Base-by-base conservation (phyloP, 2,329 filamentous ascomycete species). In the Drechslerella coelobrocha region DNA sequence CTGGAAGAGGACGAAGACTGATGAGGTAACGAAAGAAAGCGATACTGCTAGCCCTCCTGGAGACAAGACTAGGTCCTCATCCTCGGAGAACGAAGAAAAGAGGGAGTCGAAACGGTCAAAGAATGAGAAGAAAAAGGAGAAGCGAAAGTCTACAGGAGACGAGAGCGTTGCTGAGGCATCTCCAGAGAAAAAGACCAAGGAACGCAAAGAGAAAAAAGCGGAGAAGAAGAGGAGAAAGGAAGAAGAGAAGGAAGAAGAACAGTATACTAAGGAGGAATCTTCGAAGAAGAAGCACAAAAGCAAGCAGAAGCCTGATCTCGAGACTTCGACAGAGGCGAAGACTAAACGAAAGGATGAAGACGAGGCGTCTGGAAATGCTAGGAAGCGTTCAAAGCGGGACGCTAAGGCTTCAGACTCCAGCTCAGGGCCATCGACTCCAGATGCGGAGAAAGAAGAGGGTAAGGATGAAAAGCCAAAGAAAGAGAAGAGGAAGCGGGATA, bases 231-330 rank as follows among this genome's bases (percentile, higher is more conserved):
- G 47, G 5, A 17, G 45, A 5, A 17, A 27, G 23, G 47, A 52
- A 37, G 26, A 31, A 21, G n/a, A 29, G 23, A 31, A 53, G 26
- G 57, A 52, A 12, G 27, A 45, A n/a, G 29, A 43, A 12, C 23
- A 39, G 21, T 19, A 50, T 6, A 29, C 39, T 19, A 51, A 45
- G 0, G 61, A 51, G 19, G 45, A 17, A 4, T 17, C 45, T n/a
- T 45, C 56, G 2, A 61, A 62, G 5, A 69, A 69, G 47, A 62
- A 69, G 52, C 41, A 45, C 14, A 69, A 69, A 23, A 39, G 43
- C n/a, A 69, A 62, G 39, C 65, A 69, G 9, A 48, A 47, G 7
- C 26, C 45, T 12, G 47, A 62, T 39, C 34, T 69, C 2, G 65
- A 69, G 9, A 34, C 29, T 8, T 52, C 59, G 17, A 21, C 23